A percentile compares a stretch with the other conserved stretches of the same genome.
phyloP scores from a whole-genome alignment of 2,329 filamentous ascomycete genomes.

The Aspergillus ibericus region DNA sequence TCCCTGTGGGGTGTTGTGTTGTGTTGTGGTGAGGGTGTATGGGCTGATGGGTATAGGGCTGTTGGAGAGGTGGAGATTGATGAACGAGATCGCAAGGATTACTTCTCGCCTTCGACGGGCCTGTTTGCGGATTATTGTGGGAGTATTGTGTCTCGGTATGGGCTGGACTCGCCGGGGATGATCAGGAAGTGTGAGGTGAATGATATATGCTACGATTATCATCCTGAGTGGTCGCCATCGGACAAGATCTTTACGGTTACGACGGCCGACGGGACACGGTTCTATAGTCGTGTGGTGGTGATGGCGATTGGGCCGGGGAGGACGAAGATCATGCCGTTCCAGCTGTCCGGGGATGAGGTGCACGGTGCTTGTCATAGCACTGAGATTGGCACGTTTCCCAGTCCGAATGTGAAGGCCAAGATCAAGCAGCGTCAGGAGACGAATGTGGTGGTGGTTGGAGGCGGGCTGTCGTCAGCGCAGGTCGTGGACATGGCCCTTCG shows the following conservation, averaged over 20 bases:
- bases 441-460: constrained; percentile 69
- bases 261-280: constrained; percentile 53
- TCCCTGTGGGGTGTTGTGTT: not conserved
- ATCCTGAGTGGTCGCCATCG: constrained; percentile 43
- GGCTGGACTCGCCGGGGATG: constrained; percentile 52
- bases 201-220: constrained; percentile 61
- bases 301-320: constrained; percentile 71
- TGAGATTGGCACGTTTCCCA: constrained; percentile 61
- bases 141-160: constrained; percentile 59
- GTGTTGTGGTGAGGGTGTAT: constrained; percentile 11
- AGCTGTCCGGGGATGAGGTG: constrained; percentile 42
- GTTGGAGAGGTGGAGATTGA: constrained; percentile 56
- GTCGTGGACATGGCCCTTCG: constrained; percentile 66
- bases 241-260: constrained; percentile 65
- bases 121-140: constrained; percentile 65
- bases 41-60: constrained; percentile 7
- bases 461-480: constrained; percentile 75
- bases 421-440: constrained; percentile 55
- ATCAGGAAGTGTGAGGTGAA: constrained; percentile 61
- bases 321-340: constrained; percentile 51
- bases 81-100: constrained; percentile 67
- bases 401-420: constrained; percentile 52
- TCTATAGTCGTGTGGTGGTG: constrained; percentile 64
- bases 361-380: constrained; percentile 63
- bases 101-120: constrained; percentile 63